Base-by-base conservation (phyloP, 345 rosid species). In the Populus ilicifolia region DNA sequence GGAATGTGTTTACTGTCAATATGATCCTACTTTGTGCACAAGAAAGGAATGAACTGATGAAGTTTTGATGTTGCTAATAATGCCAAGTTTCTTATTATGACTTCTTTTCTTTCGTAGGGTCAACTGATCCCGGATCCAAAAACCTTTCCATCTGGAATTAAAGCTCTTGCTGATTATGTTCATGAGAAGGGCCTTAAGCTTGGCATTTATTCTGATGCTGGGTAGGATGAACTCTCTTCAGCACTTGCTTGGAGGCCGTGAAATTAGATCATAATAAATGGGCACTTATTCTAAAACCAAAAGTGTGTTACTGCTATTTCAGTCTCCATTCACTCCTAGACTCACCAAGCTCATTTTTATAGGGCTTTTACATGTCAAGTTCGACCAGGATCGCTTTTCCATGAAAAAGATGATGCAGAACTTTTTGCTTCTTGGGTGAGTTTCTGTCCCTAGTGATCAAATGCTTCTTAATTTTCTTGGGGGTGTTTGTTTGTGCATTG, bases 201-300 rank as follows among this genome's bases (percentile, higher is more conserved):
- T 78, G 99, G 99, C 78, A 91, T 96, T 75, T 96, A 96, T 84
- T 93, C 98, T 25, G 98, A 93, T 90, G 99, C 99, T 67, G 99
- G 99, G 99, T 96, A 90, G 52, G 97, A 85, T 81, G 75, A 74
- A 72, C 69, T 79, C 52, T 83, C 72, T 81, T 67, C 69, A 30
- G 54, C 76, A 27, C 39, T 68, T 59, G 33, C 23, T 27, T 69
- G 68, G 72, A 72, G 80, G 62, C 46, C 59, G 35, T 65, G 66
- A 72, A 75, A 65, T 84, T 75, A 52, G 78, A 82, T 65, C 39
- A 74, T 39, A n/a, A 72, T 21, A 38, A 69, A 65, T 52, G 43
- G 48, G 78, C 68, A 27, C 16, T n/a, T 80, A 16, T 48, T 74
- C 27, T 25, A 73, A 65, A 30, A 67, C 17, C 8, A 8, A 25